Percentiles rank a stretch among this genome's conserved stretches.
Evolutionary conservation across 163 green algal genomes (phyloP).

Genomic region (Smithsoniella earleae): DNA sequence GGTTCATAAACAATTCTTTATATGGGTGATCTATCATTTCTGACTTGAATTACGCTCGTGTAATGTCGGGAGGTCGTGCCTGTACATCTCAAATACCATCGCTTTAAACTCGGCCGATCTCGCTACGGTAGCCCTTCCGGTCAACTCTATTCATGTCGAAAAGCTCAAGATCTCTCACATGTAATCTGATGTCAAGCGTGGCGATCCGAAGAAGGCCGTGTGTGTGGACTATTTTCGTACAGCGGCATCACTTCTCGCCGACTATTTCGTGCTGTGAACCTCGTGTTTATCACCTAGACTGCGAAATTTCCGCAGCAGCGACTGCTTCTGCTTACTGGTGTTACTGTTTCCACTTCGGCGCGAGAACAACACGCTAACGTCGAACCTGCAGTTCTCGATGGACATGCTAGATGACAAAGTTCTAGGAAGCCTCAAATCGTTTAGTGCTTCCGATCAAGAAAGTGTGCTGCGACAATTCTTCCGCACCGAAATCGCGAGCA

Average conservation of each 20-base stretch:
- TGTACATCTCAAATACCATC: no score
- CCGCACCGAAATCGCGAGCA: background rate
- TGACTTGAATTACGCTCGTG: background rate
- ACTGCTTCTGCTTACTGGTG: background rate
- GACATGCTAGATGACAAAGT: constrained; percentile 13
- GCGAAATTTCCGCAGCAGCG: background rate
- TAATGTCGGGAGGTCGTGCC: background rate
- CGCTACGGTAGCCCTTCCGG: background rate
- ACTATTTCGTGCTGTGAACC: background rate
- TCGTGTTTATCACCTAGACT: background rate
- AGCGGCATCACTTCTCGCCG: background rate
- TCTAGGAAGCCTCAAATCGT: background rate
- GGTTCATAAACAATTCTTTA: background rate
- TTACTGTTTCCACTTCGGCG: background rate
- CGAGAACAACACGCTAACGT: background rate
- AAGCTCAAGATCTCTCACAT: no score
- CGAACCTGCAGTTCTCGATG: constrained; percentile 13
- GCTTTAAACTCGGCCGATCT: background rate
- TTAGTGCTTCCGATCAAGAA: background rate
- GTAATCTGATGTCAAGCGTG: no score
- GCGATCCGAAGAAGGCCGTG: background rate
- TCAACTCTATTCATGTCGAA: no score
- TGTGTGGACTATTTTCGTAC: background rate
- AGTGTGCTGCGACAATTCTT: constrained; percentile 26
- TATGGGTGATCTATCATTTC: background rate